Base-by-base conservation (phyloP, 106 monocot genomes). In the Hemerocallis citrina region DNA sequence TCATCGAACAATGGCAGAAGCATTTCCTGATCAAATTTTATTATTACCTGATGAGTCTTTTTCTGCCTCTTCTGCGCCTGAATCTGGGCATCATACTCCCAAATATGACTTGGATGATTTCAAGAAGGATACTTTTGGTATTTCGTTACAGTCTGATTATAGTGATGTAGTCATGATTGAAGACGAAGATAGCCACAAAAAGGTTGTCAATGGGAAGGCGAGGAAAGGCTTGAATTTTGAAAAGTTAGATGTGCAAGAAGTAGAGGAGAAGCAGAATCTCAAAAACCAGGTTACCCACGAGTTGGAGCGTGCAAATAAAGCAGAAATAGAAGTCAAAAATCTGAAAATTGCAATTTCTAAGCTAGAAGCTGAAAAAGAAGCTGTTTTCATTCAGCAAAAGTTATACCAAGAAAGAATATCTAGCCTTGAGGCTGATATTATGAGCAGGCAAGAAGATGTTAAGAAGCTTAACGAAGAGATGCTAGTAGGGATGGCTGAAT, bases 11-110 rank as follows among this genome's bases (percentile, higher is more conserved):
- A 88, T 98, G 61, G 39, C 91, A 37, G 91, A 79, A 69, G 91
- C 77, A 48, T 87, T 88, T 57, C 96, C 96, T 15, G 78, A 95
- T 55, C 86, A 95, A 61, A 64, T 90, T 20, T 70, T 85, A 20
- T 55, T 66, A n/a, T 57, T 79, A 4, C 31, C 74, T 22, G 98
- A 99, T 63, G 98, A 86, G n/a, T 60, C 77, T 38, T 69, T 78
- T 1, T 32, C 62, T 65, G 69, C 19, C 17, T 73, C 76, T 23
- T 58, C 65, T n/a, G 34, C 34, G 33, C 34, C 35, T 17, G 86
- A 83, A 13, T 25, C 41, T 13, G 81, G 72, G 42, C 80, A 67
- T 25, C 75, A 56, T 54, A 77, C 79, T 36, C 88, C 88, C 52
- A 85, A 84, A 25, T 42, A 58, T 40, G 30, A 64, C 28, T 54